A percentile compares a stretch with the other conserved stretches of the same genome.
Evolutionary conservation across 2,329 filamentous ascomycete species (phyloP).

Genomic region (Aureobasidium vineae): DNA sequence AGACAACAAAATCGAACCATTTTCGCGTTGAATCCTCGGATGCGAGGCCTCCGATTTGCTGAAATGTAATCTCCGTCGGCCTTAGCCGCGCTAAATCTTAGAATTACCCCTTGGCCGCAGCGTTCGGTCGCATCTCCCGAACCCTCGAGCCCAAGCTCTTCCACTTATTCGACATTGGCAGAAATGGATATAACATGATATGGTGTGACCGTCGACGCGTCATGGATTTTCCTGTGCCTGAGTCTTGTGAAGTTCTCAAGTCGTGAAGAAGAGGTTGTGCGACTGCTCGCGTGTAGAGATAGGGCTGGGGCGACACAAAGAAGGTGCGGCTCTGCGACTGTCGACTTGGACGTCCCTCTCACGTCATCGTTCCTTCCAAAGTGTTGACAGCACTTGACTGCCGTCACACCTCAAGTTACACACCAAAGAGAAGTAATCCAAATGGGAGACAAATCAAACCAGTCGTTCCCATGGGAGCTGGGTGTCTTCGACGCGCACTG

Average conservation of each 20-base stretch:
- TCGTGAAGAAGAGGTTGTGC: background rate
- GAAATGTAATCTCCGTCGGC: slow-evolving; percentile 13
- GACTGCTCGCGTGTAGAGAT: background rate
- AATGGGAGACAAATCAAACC: slow-evolving; percentile 30
- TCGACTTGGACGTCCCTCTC: background rate
- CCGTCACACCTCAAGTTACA: background rate
- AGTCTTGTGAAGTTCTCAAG: background rate
- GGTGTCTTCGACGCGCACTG: slow-evolving; percentile 78
- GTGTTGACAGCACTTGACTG: background rate
- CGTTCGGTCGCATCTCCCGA: slow-evolving; percentile 1
- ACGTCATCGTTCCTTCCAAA: slow-evolving; percentile 6
- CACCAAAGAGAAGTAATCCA: background rate
- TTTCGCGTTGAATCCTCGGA: slow-evolving; percentile 22
- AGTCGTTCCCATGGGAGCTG: slow-evolving; percentile 64
- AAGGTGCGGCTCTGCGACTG: slow-evolving; percentile 9
- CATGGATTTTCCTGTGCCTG: background rate
- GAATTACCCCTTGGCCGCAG: slow-evolving; percentile 10
- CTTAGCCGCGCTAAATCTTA: background rate
- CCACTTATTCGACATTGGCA: background rate
- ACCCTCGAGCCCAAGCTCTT: background rate
- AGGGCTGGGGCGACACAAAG: background rate
- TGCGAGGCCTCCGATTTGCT: slow-evolving; percentile 10
- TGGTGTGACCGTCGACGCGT: background rate
- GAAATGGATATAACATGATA: background rate
- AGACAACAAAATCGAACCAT: slow-evolving; percentile 25